Evolutionary conservation across 2,329 filamentous ascomycete species (phyloP), one percentile per base, ranked within the genome.

Genomic region (Xylaria polymorpha): DNA sequence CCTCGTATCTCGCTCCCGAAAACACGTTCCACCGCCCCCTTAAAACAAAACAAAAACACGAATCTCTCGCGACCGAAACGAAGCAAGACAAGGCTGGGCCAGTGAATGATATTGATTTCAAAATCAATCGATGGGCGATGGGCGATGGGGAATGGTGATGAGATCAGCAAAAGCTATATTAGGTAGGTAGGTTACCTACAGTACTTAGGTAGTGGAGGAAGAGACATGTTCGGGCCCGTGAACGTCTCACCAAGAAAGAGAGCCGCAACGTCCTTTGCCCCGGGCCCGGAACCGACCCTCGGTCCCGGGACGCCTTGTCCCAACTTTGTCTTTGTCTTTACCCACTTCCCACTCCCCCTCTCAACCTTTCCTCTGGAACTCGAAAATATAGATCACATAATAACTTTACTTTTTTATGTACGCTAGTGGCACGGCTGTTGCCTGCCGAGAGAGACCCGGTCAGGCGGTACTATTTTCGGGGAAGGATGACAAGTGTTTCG

Each of bases 221-320:
- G 20, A 41, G 37, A 43, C 22, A 9, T 43, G 5, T 22, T 59
- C 56, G 56, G 56, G 41, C 18, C 56, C 56, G 56, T 46, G 39
- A 46, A 25, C 12, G 41, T 59, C 56, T 35, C 56, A 35, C 56
- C 18, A 46, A 46, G 41, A 32, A 35, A 25, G 20, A 39, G 18
- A 57, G 55, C 35, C 35, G 48, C 46, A 50, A 50, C 22, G 46
- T 50, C 41, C 35, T 20, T 18, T 43, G 12, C 20, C 25, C 56
- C 63, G 48, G 55, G 1, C 41, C 41, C 64, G 67, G 67, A 67
- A 67, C 67, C 67, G 67, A 69, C 18, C 3, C 15, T 69, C 67
- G 67, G 67, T 66, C 63, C 67, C 67, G 67, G 35, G 25, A 41
- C 25, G 55, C 29, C 41, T 43, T 64, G 53, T 61, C 61, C 61